phyloP scores from a whole-genome alignment of 2,329 filamentous ascomycete species.

The Neofusicoccum sp. region DNA sequence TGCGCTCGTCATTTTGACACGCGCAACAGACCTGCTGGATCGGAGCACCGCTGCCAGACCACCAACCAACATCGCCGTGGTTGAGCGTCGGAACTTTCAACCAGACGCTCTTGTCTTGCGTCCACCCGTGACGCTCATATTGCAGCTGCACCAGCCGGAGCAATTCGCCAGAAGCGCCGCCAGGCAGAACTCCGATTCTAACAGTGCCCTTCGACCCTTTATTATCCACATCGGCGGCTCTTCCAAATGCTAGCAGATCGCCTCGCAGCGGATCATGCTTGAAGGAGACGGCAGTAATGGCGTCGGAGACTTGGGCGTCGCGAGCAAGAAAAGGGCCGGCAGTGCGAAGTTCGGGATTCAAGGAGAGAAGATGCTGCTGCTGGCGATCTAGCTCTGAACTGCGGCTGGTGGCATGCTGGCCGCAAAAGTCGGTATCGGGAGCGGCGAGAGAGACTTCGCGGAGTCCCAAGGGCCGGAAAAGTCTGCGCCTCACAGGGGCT shows the following conservation, averaged over 20 bases:
- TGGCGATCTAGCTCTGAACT: conserved; percentile 5
- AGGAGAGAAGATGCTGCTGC: conserved; percentile 22
- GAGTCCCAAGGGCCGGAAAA: conserved; percentile 19
- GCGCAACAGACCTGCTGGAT: conserved; percentile 57
- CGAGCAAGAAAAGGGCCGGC: conserved; percentile 26
- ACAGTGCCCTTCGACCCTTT: conserved; percentile 26
- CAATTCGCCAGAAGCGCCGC: conserved; percentile 50
- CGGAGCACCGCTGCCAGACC: conserved; percentile 54
- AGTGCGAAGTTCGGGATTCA: conserved; percentile 29
- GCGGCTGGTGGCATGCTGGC: conserved; percentile 16
- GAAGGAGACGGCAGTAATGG: conserved; percentile 29
- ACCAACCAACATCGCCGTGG: conserved; percentile 50
- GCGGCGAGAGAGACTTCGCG: not conserved
- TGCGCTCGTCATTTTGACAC: conserved; percentile 38
- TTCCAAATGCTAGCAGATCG: conserved; percentile 56
- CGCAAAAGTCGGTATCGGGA: not conserved
- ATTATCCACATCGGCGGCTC: conserved; percentile 48
- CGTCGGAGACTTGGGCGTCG: conserved; percentile 30
- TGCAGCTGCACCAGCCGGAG: conserved; percentile 56
- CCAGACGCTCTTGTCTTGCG: conserved; percentile 43
- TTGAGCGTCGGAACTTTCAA: conserved; percentile 48
- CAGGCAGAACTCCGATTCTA: conserved; percentile 34
- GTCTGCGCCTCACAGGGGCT: conserved; percentile 24
- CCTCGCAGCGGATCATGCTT: conserved; percentile 42
- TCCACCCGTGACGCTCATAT: conserved; percentile 57